A percentile compares a stretch with the other conserved stretches of the same genome.
These are phyloP conservation scores for Pythium angustatum DNA, from an alignment of 352 stramenopile genomes.

Conservation along the genomic window DNA sequence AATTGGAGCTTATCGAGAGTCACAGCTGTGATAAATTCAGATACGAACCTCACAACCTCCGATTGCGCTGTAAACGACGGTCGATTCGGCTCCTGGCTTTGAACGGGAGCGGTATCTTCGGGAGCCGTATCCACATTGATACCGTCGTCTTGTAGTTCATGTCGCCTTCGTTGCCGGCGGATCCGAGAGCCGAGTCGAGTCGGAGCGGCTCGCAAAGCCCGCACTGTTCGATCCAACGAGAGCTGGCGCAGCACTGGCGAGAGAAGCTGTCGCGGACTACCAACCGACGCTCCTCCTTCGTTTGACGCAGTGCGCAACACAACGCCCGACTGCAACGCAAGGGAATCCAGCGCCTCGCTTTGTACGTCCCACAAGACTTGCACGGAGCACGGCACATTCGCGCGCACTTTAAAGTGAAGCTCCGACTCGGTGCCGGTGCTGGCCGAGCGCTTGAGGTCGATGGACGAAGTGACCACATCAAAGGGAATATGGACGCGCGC, in stretches of 20 bases:
- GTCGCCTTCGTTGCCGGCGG: slow-evolving; percentile 22
- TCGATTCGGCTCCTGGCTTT: not conserved
- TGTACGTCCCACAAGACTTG: slow-evolving; percentile 32
- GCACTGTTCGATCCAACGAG: slow-evolving; percentile 11
- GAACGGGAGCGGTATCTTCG: not conserved
- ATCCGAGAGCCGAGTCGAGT: slow-evolving; percentile 20
- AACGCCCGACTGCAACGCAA: not conserved
- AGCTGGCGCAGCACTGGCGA: slow-evolving; percentile 16
- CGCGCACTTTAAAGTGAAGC: slow-evolving; percentile 19
- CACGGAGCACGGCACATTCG: slow-evolving; percentile 3
- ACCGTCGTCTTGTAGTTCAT: slow-evolving; percentile 24
- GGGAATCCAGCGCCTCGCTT: slow-evolving; percentile 7
- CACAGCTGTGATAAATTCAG: no score
- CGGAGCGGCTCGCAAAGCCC: slow-evolving; percentile 16
- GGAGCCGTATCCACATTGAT: not conserved
- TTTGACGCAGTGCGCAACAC: no score
- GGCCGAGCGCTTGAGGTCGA: slow-evolving; percentile 21
- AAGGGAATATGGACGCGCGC: slow-evolving; percentile 45
- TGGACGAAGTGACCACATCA: slow-evolving; percentile 38
- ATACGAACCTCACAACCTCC: slow-evolving; percentile 13
- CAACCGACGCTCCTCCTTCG: not conserved
- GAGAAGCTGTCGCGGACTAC: not conserved
- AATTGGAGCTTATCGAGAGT: no score
- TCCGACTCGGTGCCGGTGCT: not conserved
- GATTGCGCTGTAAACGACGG: not conserved